Percentiles rank a stretch among this genome's conserved stretches.
Conservation (phyloP, 2,329 filamentous ascomycete genomes). For the Epichloe typhina region DNA sequence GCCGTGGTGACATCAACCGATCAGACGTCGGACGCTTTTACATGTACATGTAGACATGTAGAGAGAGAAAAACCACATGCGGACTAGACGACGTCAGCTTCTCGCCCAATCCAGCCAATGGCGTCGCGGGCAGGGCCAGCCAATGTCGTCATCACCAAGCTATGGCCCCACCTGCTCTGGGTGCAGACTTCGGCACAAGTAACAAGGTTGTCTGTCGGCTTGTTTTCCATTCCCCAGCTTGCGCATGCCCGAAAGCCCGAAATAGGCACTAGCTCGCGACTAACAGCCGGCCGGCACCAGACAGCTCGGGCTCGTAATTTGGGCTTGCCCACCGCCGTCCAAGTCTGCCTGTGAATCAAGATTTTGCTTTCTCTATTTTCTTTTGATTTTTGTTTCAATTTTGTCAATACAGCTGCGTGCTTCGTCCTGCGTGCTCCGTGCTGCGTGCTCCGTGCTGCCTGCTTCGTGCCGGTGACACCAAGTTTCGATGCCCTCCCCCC, state of each 20-base stretch:
- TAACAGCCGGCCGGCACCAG: not conserved
- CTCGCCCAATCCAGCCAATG: not conserved
- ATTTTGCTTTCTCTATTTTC: not conserved
- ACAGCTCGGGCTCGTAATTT: not conserved
- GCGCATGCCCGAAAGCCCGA: not conserved
- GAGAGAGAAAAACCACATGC: no score
- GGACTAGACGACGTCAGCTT: not conserved
- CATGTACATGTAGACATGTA: no score
- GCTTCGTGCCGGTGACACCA: not conserved
- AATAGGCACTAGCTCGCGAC: not conserved
- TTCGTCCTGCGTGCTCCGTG: accelerated
- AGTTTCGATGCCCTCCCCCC: no score
- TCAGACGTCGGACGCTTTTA: not conserved
- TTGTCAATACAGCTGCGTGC: no score
- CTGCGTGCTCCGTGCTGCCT: no score
- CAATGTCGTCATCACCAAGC: constrained; percentile 10
- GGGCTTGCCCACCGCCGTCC: not conserved
- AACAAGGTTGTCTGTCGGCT: no score
- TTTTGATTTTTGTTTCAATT: no score
- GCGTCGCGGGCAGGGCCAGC: not conserved
- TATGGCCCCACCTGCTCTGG: constrained; percentile 4
- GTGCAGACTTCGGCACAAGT: no score
- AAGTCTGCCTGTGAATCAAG: not conserved
- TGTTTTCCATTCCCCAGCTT: not conserved
- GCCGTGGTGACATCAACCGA: constrained; percentile 1